These are phyloP conservation scores for Proliferodiscus dingleyae DNA, from an alignment of 2,329 filamentous ascomycete genomes.

Conservation along the genomic window DNA sequence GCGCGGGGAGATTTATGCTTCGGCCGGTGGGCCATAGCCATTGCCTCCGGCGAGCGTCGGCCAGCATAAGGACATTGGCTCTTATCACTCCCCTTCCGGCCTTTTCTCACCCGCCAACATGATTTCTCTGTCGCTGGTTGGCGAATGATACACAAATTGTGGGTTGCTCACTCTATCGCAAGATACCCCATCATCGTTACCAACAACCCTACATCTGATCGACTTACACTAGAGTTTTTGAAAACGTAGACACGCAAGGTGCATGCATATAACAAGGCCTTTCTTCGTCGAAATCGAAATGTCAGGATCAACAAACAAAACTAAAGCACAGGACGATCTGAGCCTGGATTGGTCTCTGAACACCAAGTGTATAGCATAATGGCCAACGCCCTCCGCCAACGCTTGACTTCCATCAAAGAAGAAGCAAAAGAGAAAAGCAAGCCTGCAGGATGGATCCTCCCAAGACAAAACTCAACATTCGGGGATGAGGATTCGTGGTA, in stretches of 20 bases:
- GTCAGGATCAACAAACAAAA: background rate
- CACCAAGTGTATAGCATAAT: background rate
- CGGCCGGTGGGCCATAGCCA: too few species aligned
- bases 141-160: conserved; percentile 13
- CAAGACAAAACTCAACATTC: conserved; percentile 36
- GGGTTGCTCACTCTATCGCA: conserved; percentile 11
- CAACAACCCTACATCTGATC: conserved; percentile 1
- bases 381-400: conserved; percentile 15
- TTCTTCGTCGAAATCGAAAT: conserved; percentile 8
- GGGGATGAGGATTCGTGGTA: conserved; percentile 35
- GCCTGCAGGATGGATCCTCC: conserved; percentile 37
- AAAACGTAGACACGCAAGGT: conserved; percentile 9
- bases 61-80: background rate
- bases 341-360: background rate
- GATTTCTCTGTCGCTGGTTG: conserved; percentile 9
- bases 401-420: conserved; percentile 30
- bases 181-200: too few species aligned
- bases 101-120: too few species aligned
- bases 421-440: conserved; percentile 33
- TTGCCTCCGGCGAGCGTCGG: conserved; percentile 19
- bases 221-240: too few species aligned
- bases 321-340: background rate
- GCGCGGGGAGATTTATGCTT: background rate
- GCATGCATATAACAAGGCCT: conserved; percentile 22
- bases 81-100: conserved; percentile 19